Base-by-base conservation (phyloP, 768 basidiomycete species). In the Leccinellum luteum region DNA sequence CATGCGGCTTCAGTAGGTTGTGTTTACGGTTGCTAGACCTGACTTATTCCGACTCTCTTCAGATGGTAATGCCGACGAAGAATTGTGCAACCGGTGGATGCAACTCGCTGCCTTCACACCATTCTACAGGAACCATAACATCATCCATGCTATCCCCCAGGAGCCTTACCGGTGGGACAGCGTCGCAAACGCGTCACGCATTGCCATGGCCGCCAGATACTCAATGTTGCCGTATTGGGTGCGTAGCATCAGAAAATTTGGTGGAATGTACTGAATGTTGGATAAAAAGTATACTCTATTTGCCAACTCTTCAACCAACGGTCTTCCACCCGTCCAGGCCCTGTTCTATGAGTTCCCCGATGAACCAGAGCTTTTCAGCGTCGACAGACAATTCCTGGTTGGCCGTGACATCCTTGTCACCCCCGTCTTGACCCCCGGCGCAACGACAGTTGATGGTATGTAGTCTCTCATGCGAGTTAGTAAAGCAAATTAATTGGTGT, bases 61-160 rank as follows among this genome's bases (percentile, higher is more conserved):
- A 69, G 66, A 57, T 59, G 82, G 76, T 3, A 90, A 92, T 68
- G 85, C 86, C 8, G 82, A 90, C 62, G 90, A 92, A 69, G 89
- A 92, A 68, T 78, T 93, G 10, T 89, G 89, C 72, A 86, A 85
- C 60, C 81, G 91, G 17, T 93, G 91, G 91, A 91, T 90, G 89
- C 85, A 87, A 68, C 79, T 92, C n/a, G 79, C 87, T 3, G 90
- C 90, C 1, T 92, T 92, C 69, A 80, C 81, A 27, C 90, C 90
- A 6, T 93, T 93, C 77, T 91, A 84, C 70, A 78, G 90, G 52
- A 93, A 92, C 69, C 91, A 92, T 69, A 89, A 89, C 60, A 71
- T 77, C 31, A 76, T 75, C 53, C 83, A 82, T 23, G 86, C 87
- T 5, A 75, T 90, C 28, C 73, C 84, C n/a, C 91, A 92, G 68